Evolutionary conservation across 305 asterid species (phyloP), one percentile per base, ranked within the genome.

Genomic region (Plantago coronopus): DNA sequence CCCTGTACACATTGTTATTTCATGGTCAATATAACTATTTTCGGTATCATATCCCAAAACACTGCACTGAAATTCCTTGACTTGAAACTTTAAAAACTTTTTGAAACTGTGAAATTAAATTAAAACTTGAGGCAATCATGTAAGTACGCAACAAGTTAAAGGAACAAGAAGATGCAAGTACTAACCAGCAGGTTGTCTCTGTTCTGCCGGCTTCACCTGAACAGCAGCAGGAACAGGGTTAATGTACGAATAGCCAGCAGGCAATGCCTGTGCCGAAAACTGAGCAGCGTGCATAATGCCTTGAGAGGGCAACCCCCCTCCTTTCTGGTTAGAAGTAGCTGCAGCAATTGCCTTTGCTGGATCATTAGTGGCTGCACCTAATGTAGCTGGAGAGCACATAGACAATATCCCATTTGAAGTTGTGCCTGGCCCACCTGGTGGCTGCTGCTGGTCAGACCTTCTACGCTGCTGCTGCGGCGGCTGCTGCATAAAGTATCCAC

Each of bases 311-410:
- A 81, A 55, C 14, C 78, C 79, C 21, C 83, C 82, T 9, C 86
- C 84, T 70, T 85, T 93, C 69, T 69, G 74, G 62, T 80, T 87
- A 61, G 74, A 72, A 21, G 95, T 83, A 54, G 93, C 91, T 2
- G 89, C 93, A n/a, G 98, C 95, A 17, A 86, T 81, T 43, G 96
- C 95, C 72, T 87, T 87, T 43, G 96, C 90, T 1, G 99, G 99
- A 78, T 93, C 97, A 17, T 81, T 81, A 0, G 96, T 86, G 70
- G 65, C 72, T 15, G 80, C 65, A 48, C 77, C 60, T 43, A 72
- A 48, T 1, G 87, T 63, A 19, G 64, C 84, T 19, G 86, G 75
- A 68, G 81, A 69, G 57, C 77, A 72, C 42, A 85, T 48, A 0
- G 94, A 77, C 54, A 87, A 48, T 67, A 74, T 69, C 61, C 88